These are phyloP conservation scores for Spiraea crenata DNA, from an alignment of 331 rosid species.

Conservation along the genomic window DNA sequence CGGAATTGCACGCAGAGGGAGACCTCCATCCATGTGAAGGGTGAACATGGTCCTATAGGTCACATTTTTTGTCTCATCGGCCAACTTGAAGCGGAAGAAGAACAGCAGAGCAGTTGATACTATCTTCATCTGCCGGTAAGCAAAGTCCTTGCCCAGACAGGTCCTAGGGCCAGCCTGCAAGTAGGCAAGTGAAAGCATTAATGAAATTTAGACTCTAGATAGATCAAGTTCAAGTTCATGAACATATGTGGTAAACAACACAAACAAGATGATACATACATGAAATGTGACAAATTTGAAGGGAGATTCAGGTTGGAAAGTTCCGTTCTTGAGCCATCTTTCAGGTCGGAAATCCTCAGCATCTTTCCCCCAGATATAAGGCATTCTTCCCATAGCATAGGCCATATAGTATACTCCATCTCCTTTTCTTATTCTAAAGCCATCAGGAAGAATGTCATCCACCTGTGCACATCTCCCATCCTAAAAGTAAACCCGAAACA, in stretches of 20 bases:
- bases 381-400: slow-evolving; percentile 82
- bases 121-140: slow-evolving; percentile 89
- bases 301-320: slow-evolving; percentile 57
- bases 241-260: neutral
- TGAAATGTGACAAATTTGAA: slow-evolving; percentile 78
- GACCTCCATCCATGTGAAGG: slow-evolving; percentile 69
- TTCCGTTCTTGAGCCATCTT: slow-evolving; percentile 67
- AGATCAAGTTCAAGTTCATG: no score
- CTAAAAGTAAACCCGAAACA: slow-evolving; percentile 24
- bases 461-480: slow-evolving; percentile 52
- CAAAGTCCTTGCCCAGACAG: slow-evolving; percentile 80
- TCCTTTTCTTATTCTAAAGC: slow-evolving; percentile 55
- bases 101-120: slow-evolving; percentile 48
- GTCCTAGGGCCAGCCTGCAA: slow-evolving; percentile 75
- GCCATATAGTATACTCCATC: slow-evolving; percentile 59
- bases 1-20: slow-evolving; percentile 48
- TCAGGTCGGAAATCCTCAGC: slow-evolving; percentile 61
- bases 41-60: slow-evolving; percentile 71
- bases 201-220: neutral
- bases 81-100: slow-evolving; percentile 56
- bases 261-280: slow-evolving; percentile 30
- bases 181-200: neutral
- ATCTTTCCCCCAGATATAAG: slow-evolving; percentile 72
- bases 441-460: slow-evolving; percentile 64
- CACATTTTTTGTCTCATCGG: slow-evolving; percentile 36